Evolutionary conservation across 2,329 filamentous ascomycete genomes (phyloP).

Genomic region (Microcyclospora tardicrescens): DNA sequence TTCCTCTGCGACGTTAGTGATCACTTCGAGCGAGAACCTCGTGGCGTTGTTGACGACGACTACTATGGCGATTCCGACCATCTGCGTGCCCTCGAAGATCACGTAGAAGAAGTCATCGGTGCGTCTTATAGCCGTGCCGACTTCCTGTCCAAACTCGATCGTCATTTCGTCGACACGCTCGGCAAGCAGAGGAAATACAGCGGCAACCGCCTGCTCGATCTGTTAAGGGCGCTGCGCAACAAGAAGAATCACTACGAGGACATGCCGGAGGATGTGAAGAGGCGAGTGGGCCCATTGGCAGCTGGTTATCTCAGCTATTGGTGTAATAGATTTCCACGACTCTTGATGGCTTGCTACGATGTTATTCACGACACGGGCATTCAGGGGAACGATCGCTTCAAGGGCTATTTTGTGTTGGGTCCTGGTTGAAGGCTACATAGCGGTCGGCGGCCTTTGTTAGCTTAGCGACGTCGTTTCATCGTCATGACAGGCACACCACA

Average conservation of each 20-base stretch:
- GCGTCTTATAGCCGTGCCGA: conserved; percentile 49
- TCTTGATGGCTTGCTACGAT: conserved; percentile 68
- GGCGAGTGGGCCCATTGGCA: conserved; percentile 56
- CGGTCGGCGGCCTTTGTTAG: too few relatives aligned
- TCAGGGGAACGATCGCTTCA: conserved; percentile 52
- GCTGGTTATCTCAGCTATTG: conserved; percentile 70
- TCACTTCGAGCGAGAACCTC: conserved; percentile 84
- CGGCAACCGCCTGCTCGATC: conserved; percentile 66
- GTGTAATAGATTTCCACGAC: conserved; percentile 62
- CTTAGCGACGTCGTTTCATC: too few relatives aligned
- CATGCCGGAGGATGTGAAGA: conserved; percentile 69
- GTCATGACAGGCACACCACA: too few relatives aligned
- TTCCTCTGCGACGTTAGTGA: conserved; percentile 97
- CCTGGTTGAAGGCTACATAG: too few relatives aligned
- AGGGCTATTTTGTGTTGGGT: conserved; percentile 49
- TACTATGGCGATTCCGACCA: conserved; percentile 39
- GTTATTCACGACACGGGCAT: conserved; percentile 56
- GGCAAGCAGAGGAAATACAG: conserved; percentile 95
- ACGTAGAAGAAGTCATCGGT: conserved; percentile 31
- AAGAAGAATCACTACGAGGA: conserved; percentile 98
- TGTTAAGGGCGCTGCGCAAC: conserved; percentile 79
- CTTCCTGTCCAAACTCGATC: conserved; percentile 64
- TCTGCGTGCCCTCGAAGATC: conserved; percentile 45
- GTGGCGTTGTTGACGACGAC: conserved; percentile 39
- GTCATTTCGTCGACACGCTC: conserved; percentile 74